phyloP scores from a whole-genome alignment of 2,329 filamentous ascomycete species.

The Colletotrichum sp. region DNA sequence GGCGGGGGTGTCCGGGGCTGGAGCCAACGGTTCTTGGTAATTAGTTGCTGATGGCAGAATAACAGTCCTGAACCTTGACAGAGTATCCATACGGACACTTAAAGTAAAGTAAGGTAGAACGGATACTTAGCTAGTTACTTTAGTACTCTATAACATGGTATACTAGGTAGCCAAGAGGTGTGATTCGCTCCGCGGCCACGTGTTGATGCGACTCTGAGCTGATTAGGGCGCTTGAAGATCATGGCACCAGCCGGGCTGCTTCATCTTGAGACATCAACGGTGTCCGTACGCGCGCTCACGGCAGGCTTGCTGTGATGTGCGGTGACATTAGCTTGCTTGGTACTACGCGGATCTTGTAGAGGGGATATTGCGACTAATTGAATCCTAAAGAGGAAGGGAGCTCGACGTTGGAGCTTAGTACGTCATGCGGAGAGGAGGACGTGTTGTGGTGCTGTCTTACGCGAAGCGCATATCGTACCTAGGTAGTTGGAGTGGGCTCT shows the following conservation, averaged over 20 bases:
- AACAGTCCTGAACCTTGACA: background rate
- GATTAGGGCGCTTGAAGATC: background rate
- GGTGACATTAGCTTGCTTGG: background rate
- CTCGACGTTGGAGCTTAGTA: background rate
- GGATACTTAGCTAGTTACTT: background rate
- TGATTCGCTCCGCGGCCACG: background rate
- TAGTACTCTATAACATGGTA: too few species aligned
- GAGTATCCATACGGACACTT: background rate
- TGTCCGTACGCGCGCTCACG: background rate
- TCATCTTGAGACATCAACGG: slow-evolving; percentile 8
- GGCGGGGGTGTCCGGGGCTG: background rate
- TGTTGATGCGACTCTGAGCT: background rate
- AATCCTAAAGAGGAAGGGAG: background rate
- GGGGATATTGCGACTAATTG: background rate
- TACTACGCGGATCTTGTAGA: background rate
- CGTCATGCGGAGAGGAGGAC: background rate
- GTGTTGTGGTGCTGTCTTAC: background rate
- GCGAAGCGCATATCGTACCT: background rate
- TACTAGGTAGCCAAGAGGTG: background rate
- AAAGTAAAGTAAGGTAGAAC: background rate
- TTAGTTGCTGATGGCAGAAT: background rate
- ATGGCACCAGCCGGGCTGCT: slow-evolving; percentile 1
- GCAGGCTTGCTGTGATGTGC: background rate
- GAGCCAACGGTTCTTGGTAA: background rate
- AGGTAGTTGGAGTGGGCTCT: background rate